phyloP scores from a whole-genome alignment of 306 rosid genomes.

The Herpetospermum pedunculosum region DNA sequence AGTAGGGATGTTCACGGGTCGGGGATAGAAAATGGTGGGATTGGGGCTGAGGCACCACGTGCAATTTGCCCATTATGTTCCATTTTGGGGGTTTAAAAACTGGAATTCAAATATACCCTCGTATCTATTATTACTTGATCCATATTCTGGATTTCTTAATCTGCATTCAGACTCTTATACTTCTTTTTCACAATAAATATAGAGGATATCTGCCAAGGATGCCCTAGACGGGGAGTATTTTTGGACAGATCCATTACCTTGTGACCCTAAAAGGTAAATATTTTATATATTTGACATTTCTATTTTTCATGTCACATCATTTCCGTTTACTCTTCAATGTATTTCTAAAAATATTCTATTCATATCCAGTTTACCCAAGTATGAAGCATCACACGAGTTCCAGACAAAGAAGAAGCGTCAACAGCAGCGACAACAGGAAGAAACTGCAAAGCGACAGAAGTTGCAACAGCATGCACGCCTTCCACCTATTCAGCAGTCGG shows the following conservation, averaged over 20 bases:
- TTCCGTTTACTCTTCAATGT: not conserved
- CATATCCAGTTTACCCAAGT: constrained; percentile 28
- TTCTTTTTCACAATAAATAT: not conserved
- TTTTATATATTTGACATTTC: not conserved
- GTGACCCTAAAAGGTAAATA: constrained; percentile 34
- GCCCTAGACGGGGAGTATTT: constrained; percentile 43
- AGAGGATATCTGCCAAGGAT: constrained; percentile 44
- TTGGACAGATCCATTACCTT: constrained; percentile 41
- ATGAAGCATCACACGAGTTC: constrained; percentile 41
- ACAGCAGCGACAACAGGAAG: constrained; percentile 37
- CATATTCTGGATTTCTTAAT: not conserved
- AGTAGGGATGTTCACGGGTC: not conserved
- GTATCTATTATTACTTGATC: not conserved
- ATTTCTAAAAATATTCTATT: not conserved
- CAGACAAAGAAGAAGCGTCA: constrained; percentile 43
- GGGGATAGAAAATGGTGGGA: not conserved
- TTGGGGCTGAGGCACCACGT: no score
- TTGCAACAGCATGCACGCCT: constrained; percentile 37
- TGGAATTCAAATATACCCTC: not conserved
- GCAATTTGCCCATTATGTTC: no score
- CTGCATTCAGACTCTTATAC: not conserved
- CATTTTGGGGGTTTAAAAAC: no score
- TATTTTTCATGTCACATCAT: no score
- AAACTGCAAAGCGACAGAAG: constrained; percentile 37
- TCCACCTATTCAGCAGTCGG: constrained; percentile 39